Evolutionary conservation across 2,329 filamentous ascomycete species (phyloP).

Genomic region (Colletotrichum sp.): DNA sequence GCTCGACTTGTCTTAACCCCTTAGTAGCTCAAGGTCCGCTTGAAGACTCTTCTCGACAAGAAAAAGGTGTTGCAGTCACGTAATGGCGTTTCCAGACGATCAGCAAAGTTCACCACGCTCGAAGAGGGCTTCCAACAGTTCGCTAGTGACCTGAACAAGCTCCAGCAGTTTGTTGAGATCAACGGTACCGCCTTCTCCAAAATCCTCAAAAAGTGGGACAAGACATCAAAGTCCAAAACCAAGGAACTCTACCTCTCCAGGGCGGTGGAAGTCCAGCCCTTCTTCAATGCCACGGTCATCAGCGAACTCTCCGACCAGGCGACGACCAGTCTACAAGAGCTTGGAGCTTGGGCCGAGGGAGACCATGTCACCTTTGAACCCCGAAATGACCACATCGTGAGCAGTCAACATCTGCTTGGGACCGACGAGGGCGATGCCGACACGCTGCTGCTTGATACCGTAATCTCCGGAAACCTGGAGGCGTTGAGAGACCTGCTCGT

Average conservation of each 20-base stretch:
- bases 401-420: conserved; percentile 68
- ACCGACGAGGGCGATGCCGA: conserved; percentile 92
- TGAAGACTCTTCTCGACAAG: conserved; percentile 93
- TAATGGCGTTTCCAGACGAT: conserved; percentile 75
- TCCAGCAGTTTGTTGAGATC: conserved; percentile 98
- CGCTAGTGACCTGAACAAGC: conserved; percentile 93
- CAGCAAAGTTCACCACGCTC: conserved; percentile 91
- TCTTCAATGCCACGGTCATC: conserved; percentile 97
- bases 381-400: conserved; percentile 66
- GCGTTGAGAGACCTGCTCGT: conserved; percentile 81
- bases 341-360: conserved; percentile 96
- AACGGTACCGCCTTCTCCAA: conserved; percentile 98
- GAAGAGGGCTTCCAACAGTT: conserved; percentile 98
- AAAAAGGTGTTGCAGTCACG: conserved; percentile 89
- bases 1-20: background rate
- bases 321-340: conserved; percentile 92
- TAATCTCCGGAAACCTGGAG: conserved; percentile 80
- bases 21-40: conserved; percentile 83
- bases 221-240: conserved; percentile 98
- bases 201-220: conserved; percentile 99
- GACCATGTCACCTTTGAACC: conserved; percentile 86
- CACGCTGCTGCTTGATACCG: conserved; percentile 84
- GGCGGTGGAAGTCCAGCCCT: conserved; percentile 96
- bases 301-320: conserved; percentile 96
- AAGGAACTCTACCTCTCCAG: conserved; percentile 97